Base-by-base conservation (phyloP, 345 rosid species). In the Bruguiera sexangula region DNA sequence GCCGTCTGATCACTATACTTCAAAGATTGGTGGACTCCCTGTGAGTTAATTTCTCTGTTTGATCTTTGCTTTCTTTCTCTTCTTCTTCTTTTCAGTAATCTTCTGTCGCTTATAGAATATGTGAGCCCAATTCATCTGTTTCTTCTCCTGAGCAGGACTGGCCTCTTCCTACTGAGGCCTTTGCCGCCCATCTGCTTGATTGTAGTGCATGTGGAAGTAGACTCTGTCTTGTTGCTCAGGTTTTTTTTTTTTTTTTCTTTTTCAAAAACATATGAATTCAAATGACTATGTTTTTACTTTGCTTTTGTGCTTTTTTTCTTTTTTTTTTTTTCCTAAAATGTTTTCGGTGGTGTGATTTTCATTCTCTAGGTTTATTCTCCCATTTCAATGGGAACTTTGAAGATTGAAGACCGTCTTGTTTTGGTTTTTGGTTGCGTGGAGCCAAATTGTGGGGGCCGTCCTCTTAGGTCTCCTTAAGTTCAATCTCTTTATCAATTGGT, bases 1-100 rank as follows among this genome's bases (percentile, higher is more conserved):
- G 73, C 80, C 84, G 22, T 84, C 93, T 21, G 96, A 89, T 86
- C 83, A 85, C 69, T 86, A 86, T 71, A 89, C 96, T 0, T 72
- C 85, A 0, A 95, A 94, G 85, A 86, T 95, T 43, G 96, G 97
- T 10, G 99, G 97, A 50, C 72, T 87, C 64, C 97, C 97, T 21
- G 97, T 92, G 69, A 56, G 79, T 36, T 55, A 2, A 22, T 59
- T 32, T 22, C 21, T 11, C 29, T 2, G 32, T 32, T 22, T 56
- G 19, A 15, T 50, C 18, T 27, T 34, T 6, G 18, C 11, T 37
- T 43, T 20, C 18, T 34, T 52, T 32, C 16, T 55, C 27, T 55
- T 29, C 27, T 15, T 54, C 24, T 55, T 19, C 0, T 11, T 39
- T 11, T 39, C 48, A 2, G 3, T 39, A 34, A 34, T 34, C 37